Percentiles rank a stretch among this genome's conserved stretches.
These are phyloP conservation scores for Rosellinia necatrix DNA, from an alignment of 2,329 filamentous ascomycete genomes.

Conservation along the genomic window DNA sequence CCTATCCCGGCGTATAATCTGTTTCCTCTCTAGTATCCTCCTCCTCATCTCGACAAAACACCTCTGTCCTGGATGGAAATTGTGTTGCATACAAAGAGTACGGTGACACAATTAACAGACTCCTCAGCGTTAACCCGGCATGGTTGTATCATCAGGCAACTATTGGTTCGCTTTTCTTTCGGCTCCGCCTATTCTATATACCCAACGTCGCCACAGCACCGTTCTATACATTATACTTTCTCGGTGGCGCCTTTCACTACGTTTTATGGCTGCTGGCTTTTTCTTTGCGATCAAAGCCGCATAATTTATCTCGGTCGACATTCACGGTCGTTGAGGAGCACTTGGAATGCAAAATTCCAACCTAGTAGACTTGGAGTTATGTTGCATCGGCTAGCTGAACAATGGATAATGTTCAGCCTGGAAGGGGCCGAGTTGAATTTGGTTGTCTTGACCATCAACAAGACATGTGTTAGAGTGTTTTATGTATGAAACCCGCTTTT, in stretches of 20 bases:
- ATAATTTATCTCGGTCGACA: slow-evolving; percentile 11
- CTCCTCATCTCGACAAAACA: background rate
- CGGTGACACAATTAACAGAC: background rate
- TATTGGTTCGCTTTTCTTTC: background rate
- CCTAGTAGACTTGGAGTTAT: slow-evolving; percentile 5
- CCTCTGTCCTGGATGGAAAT: background rate
- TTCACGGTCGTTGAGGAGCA: background rate
- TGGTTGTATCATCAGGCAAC: background rate
- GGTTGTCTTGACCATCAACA: slow-evolving; percentile 12
- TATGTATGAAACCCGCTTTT: slow-evolving; percentile 15
- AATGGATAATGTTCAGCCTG: slow-evolving; percentile 8
- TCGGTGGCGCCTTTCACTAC: slow-evolving; percentile 5
- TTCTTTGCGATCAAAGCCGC: slow-evolving; percentile 10
- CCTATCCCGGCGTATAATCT: slow-evolving; percentile 52
- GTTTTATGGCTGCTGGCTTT: slow-evolving; percentile 11
- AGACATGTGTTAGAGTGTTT: slow-evolving; percentile 13
- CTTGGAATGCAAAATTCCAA: slow-evolving; percentile 9
- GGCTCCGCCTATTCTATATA: slow-evolving; percentile 16
- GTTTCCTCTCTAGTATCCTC: slow-evolving; percentile 4
- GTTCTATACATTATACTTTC: background rate
- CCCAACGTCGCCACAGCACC: slow-evolving; percentile 2
- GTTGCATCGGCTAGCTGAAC: background rate
- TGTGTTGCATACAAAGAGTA: background rate
- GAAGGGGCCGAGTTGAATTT: background rate
- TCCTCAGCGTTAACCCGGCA: background rate